Percentiles rank a stretch among this genome's conserved stretches.
phyloP scores from a whole-genome alignment of 2,329 filamentous ascomycete genomes.

The Ophiosphaerella korrae region DNA sequence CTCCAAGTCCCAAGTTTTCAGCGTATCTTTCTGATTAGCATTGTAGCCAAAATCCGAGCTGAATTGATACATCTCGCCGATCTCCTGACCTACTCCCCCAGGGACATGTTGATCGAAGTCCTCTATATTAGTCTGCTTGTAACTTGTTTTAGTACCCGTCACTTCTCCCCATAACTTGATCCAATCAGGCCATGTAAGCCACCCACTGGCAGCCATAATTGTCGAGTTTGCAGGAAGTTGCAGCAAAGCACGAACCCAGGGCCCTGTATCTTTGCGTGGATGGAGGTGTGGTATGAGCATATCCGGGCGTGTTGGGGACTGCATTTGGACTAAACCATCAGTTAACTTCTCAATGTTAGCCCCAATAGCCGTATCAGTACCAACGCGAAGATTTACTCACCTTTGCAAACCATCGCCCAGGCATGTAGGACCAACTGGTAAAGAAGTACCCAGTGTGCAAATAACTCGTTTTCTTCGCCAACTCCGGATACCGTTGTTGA shows the following conservation, averaged over 20 bases:
- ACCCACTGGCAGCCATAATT: slow-evolving; percentile 29
- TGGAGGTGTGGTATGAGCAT: slow-evolving; percentile 19
- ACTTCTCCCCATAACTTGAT: slow-evolving; percentile 27
- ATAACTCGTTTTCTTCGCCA: slow-evolving; percentile 26
- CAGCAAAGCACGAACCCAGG: slow-evolving; percentile 23
- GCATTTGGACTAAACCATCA: slow-evolving; percentile 23
- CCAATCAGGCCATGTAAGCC: slow-evolving; percentile 26
- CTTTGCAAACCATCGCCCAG: slow-evolving; percentile 22
- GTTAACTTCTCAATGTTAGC: slow-evolving; percentile 2
- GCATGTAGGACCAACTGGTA: slow-evolving; percentile 24
- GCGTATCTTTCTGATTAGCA: slow-evolving; percentile 27
- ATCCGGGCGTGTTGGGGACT: slow-evolving; percentile 14
- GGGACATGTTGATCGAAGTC: slow-evolving; percentile 24
- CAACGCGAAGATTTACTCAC: slow-evolving; percentile 2
- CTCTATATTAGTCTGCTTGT: slow-evolving; percentile 18
- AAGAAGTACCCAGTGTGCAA: slow-evolving; percentile 27
- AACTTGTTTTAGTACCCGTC: slow-evolving; percentile 21
- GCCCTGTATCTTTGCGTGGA: slow-evolving; percentile 20
- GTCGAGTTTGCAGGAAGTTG: slow-evolving; percentile 24
- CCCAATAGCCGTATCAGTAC: background rate
- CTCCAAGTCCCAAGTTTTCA: slow-evolving; percentile 15
- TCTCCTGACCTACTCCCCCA: slow-evolving; percentile 30
- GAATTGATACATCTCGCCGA: slow-evolving; percentile 35
- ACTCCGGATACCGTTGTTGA: slow-evolving; percentile 17
- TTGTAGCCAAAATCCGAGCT: slow-evolving; percentile 41